These are phyloP conservation scores for Clonostachys rosea DNA, from an alignment of 2,329 filamentous ascomycete species.

Conservation along the genomic window DNA sequence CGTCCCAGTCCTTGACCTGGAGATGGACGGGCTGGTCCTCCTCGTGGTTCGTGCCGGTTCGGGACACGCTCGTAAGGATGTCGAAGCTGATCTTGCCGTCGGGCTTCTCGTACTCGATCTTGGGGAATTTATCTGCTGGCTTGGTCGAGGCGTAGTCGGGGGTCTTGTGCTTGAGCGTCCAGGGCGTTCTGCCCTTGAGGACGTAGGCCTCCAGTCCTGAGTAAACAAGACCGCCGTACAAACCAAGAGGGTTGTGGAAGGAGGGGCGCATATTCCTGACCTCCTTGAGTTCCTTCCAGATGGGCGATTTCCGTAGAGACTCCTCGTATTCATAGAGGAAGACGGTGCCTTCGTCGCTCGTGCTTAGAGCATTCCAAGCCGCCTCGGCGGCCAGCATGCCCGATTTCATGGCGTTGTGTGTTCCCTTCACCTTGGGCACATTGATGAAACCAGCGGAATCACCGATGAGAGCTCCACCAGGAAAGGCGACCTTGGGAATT, in stretches of 20 bases:
- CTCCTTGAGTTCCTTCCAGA: slow-evolving; percentile 92
- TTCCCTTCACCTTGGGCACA: slow-evolving; percentile 97
- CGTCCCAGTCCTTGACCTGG: slow-evolving; percentile 92
- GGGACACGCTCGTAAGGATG: slow-evolving; percentile 89
- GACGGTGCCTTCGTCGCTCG: slow-evolving; percentile 60
- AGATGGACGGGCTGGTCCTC: slow-evolving; percentile 97
- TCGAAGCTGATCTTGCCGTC: slow-evolving; percentile 95
- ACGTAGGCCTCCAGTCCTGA: slow-evolving; percentile 89
- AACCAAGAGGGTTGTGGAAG: slow-evolving; percentile 81
- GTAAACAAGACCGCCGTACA: slow-evolving; percentile 88
- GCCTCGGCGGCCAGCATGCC: slow-evolving; percentile 96
- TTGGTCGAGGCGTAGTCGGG: slow-evolving; percentile 78
- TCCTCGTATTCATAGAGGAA: slow-evolving; percentile 97
- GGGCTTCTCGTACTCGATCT: slow-evolving; percentile 96
- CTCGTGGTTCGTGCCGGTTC: slow-evolving; percentile 96
- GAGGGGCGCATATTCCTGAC: slow-evolving; percentile 97
- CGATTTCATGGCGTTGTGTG: slow-evolving; percentile 95
- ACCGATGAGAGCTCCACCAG: slow-evolving; percentile 89
- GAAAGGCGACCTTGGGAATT: slow-evolving; percentile 95
- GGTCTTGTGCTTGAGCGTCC: slow-evolving; percentile 84
- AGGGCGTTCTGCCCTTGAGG: slow-evolving; percentile 79
- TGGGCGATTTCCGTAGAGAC: slow-evolving; percentile 74
- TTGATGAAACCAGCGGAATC: slow-evolving; percentile 97
- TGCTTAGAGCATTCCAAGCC: slow-evolving; percentile 69
- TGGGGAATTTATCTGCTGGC: slow-evolving; percentile 70